Evolutionary conservation across 352 stramenopile species (phyloP).

Genomic region (Phytophthora multivora): DNA sequence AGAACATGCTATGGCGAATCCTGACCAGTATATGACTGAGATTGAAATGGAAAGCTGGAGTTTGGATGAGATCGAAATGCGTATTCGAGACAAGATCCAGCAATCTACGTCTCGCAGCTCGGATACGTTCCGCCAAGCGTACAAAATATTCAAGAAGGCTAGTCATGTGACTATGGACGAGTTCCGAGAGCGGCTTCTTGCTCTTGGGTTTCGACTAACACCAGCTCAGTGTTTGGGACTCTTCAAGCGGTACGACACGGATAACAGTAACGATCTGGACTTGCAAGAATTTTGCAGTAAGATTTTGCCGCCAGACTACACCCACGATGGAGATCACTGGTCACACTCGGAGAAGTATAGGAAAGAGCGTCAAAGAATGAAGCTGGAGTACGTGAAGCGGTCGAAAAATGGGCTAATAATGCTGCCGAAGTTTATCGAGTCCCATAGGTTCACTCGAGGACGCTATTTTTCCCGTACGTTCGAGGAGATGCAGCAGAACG

Average conservation of each 20-base stretch:
- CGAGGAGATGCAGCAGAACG: constrained; percentile 41
- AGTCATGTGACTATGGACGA: constrained; percentile 76
- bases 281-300: constrained; percentile 84
- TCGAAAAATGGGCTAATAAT: constrained; percentile 67
- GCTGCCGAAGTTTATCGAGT: constrained; percentile 66
- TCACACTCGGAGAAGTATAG: constrained; percentile 65
- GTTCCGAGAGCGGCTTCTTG: constrained; percentile 70
- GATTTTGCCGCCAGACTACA: constrained; percentile 83
- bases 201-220: constrained; percentile 75
- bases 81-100: constrained; percentile 83
- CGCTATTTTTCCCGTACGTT: constrained; percentile 48
- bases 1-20: constrained; percentile 42
- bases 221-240: constrained; percentile 62
- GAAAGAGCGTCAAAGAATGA: constrained; percentile 48
- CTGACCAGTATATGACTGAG: constrained; percentile 76
- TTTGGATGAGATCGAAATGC: constrained; percentile 77
- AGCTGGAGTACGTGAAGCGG: constrained; percentile 67
- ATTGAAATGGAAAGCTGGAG: constrained; percentile 81
- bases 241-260: constrained; percentile 76
- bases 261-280: constrained; percentile 80
- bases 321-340: constrained; percentile 78
- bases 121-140: constrained; percentile 80
- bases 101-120: constrained; percentile 80
- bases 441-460: constrained; percentile 56
- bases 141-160: constrained; percentile 83